phyloP scores from a whole-genome alignment of 371 early-diverging fungal genomes.

The Mucor lusitanicus region DNA sequence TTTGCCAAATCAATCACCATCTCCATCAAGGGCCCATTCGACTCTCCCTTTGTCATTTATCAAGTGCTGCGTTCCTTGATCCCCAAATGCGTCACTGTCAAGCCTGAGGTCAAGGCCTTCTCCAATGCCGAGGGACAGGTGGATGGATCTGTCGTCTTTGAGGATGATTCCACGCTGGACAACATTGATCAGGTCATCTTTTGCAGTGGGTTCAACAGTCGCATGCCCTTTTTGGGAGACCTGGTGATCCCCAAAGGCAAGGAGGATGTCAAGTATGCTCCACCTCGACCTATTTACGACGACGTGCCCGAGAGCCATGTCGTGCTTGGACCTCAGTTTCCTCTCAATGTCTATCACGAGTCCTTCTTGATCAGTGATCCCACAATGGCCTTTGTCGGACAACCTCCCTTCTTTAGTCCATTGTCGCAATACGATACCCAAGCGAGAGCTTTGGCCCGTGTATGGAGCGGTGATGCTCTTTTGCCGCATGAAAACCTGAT shows the following conservation, averaged over 20 bases:
- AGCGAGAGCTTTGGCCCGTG: slow-evolving; percentile 37
- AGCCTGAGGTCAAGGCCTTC: slow-evolving; percentile 25
- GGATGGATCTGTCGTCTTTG: slow-evolving; percentile 47
- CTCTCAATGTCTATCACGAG: slow-evolving; percentile 33
- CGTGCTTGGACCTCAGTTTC: slow-evolving; percentile 5
- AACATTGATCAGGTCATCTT: slow-evolving; percentile 63
- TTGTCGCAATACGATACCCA: slow-evolving; percentile 36
- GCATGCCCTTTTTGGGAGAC: slow-evolving; percentile 54
- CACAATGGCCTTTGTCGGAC: slow-evolving; percentile 38
- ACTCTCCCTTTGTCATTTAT: slow-evolving; percentile 12
- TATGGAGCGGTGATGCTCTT: slow-evolving; percentile 34
- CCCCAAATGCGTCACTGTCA: slow-evolving; percentile 20
- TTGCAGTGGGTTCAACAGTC: slow-evolving; percentile 65
- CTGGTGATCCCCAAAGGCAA: slow-evolving; percentile 9
- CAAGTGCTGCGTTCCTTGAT: slow-evolving; percentile 23
- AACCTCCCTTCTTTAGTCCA: slow-evolving; percentile 21
- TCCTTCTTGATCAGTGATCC: slow-evolving; percentile 39
- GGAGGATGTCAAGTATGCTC: neutral
- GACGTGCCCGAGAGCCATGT: slow-evolving; percentile 18
- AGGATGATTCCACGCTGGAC: slow-evolving; percentile 54
- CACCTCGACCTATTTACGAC: neutral
- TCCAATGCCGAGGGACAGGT: slow-evolving; percentile 24
- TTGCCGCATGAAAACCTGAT: slow-evolving; percentile 28
- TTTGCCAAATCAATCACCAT: slow-evolving; percentile 33
- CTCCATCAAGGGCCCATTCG: slow-evolving; percentile 26